Percentiles rank a stretch among this genome's conserved stretches.
phyloP scores from a whole-genome alignment of 2,329 filamentous ascomycete genomes.

The Pleoardoris graminearum region DNA sequence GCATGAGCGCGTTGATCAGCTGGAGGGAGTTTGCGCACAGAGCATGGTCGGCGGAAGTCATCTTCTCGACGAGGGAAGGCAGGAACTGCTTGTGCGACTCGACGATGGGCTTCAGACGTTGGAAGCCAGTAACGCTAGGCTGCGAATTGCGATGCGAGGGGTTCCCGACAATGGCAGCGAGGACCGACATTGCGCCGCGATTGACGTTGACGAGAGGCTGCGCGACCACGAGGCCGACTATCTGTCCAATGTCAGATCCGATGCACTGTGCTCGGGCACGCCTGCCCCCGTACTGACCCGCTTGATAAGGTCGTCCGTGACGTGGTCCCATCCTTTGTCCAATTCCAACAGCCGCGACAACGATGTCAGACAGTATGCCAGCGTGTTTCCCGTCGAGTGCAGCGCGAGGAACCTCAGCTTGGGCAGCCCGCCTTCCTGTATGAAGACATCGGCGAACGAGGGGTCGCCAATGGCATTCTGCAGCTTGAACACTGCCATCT shows the following conservation, averaged over 20 bases:
- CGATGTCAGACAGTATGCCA: conserved; percentile 92
- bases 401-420: conserved; percentile 83
- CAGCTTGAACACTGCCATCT: conserved; percentile 99
- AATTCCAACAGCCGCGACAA: conserved; percentile 87
- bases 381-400: conserved; percentile 84
- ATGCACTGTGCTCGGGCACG: background rate
- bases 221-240: conserved; percentile 90
- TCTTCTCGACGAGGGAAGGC: conserved; percentile 86
- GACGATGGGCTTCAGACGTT: conserved; percentile 87
- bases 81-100: conserved; percentile 92
- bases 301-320: conserved; percentile 71
- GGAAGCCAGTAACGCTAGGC: conserved; percentile 78
- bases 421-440: conserved; percentile 80
- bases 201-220: conserved; percentile 98
- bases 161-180: conserved; percentile 89
- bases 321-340: conserved; percentile 96
- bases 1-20: conserved; percentile 91
- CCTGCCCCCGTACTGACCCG: conserved; percentile 54
- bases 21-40: conserved; percentile 94
- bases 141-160: conserved; percentile 62
- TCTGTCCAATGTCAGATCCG: conserved; percentile 47
- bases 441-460: conserved; percentile 95
- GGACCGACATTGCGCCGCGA: conserved; percentile 92
- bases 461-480: conserved; percentile 95
- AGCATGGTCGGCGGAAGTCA: conserved; percentile 92